Evolutionary conservation across 208 protist genomes (phyloP).

Genomic region (Acanthamoeba comandoni): DNA sequence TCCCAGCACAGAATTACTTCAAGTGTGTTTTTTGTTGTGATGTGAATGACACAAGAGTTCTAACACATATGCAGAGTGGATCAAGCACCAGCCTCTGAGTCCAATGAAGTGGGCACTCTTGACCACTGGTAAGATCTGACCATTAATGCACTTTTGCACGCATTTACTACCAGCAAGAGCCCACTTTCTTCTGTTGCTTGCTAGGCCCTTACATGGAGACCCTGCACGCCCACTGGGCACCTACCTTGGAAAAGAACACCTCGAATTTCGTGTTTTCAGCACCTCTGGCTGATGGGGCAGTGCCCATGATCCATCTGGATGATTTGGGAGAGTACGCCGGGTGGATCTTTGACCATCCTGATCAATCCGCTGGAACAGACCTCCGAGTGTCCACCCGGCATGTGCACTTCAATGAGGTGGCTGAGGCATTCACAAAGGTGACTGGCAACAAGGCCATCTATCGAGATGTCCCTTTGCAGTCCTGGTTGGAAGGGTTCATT

Average conservation of each 20-base stretch:
- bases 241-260: not conserved
- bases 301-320: constrained; percentile 57
- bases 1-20: too few species aligned
- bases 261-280: not conserved
- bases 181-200: too few species aligned
- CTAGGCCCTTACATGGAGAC: not conserved
- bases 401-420: not conserved
- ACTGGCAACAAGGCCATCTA: constrained; percentile 24
- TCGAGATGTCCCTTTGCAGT: not conserved
- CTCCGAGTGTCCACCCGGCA: not conserved
- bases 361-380: not conserved
- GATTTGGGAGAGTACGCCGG: constrained; percentile 29
- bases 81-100: not conserved
- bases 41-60: too few species aligned
- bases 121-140: not conserved
- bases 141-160: not conserved
- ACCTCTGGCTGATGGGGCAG: not conserved
- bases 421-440: not conserved
- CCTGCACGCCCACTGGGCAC: not conserved
- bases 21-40: too few species aligned
- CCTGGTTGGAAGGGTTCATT: not conserved
- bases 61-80: constrained; percentile 3
- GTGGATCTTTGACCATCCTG: constrained; percentile 31
- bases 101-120: constrained; percentile 8
- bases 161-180: too few species aligned